A percentile compares a stretch with the other conserved stretches of the same genome.
Conservation (phyloP, 768 basidiomycete genomes). For the Boletales sp. region DNA sequence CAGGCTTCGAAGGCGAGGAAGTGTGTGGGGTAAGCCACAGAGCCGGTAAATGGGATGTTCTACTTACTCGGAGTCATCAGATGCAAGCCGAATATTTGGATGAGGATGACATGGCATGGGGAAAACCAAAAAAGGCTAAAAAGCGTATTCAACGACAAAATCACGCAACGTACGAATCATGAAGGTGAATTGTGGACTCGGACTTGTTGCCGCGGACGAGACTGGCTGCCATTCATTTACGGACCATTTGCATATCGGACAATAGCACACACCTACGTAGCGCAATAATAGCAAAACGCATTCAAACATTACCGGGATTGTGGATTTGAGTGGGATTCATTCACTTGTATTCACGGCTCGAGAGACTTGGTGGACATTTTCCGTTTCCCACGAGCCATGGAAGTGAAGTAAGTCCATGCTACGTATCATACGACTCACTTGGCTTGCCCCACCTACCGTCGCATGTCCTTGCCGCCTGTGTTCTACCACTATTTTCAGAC, state of each 20-base stretch:
- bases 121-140: conserved; percentile 8
- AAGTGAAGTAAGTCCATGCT: too few relatives aligned
- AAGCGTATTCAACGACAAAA: conserved; percentile 3
- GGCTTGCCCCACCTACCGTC: background rate
- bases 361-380: too few relatives aligned
- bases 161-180: background rate
- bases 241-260: too few relatives aligned
- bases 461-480: conserved; percentile 52
- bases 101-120: conserved; percentile 28
- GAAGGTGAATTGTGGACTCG: too few relatives aligned
- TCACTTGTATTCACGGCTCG: too few relatives aligned
- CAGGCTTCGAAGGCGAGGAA: conserved; percentile 15
- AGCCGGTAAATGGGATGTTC: background rate
- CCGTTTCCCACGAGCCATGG: background rate
- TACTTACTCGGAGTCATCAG: conserved; percentile 8
- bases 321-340: background rate
- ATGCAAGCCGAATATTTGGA: conserved; percentile 23
- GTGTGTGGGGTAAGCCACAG: conserved; percentile 16
- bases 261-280: too few relatives aligned
- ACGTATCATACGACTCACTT: background rate
- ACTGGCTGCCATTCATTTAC: too few relatives aligned
- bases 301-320: too few relatives aligned
- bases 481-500: conserved; percentile 71
- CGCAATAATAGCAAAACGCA: too few relatives aligned
- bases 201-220: too few relatives aligned